Evolutionary conservation across 805 yeast genomes (phyloP).

Genomic region (Kuraishia piskuri): DNA sequence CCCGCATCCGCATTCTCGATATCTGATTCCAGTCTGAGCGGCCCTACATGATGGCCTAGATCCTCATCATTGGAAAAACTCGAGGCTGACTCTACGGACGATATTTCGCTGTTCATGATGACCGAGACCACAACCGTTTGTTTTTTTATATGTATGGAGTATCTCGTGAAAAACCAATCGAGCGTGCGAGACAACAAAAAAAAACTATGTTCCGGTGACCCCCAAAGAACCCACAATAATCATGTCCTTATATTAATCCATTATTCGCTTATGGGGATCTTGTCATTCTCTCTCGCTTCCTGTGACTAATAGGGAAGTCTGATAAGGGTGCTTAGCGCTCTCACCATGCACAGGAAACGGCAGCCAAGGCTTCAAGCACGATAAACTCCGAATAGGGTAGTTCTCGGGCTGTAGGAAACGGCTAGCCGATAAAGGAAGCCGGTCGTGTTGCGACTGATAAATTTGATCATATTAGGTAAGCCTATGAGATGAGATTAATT

Average conservation of each 20-base stretch:
- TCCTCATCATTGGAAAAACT: neutral
- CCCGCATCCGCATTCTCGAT: neutral
- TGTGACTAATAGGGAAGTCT: neutral
- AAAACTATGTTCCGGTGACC: too few species aligned
- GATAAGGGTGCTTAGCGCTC: neutral
- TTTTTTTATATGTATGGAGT: too few species aligned
- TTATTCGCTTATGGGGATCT: too few species aligned
- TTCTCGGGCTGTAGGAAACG: neutral
- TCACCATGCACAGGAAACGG: neutral
- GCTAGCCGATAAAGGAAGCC: neutral
- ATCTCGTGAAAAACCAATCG: too few species aligned
- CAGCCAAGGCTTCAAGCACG: neutral
- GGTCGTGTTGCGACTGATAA: neutral
- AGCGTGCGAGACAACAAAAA: too few species aligned
- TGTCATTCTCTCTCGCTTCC: too few species aligned
- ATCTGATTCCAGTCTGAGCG: neutral
- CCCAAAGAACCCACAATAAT: too few species aligned
- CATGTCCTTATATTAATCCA: too few species aligned
- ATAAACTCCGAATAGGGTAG: neutral
- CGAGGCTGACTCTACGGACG: neutral
- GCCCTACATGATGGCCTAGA: neutral
- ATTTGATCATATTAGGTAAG: neutral
- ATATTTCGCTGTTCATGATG: neutral
- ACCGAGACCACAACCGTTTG: too few species aligned
- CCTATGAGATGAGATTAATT: neutral